Evolutionary conservation across 495 filamentous ascomycete species (phyloP), one percentile per base, ranked within the genome.

Genomic region (Ascobolus immersus): DNA sequence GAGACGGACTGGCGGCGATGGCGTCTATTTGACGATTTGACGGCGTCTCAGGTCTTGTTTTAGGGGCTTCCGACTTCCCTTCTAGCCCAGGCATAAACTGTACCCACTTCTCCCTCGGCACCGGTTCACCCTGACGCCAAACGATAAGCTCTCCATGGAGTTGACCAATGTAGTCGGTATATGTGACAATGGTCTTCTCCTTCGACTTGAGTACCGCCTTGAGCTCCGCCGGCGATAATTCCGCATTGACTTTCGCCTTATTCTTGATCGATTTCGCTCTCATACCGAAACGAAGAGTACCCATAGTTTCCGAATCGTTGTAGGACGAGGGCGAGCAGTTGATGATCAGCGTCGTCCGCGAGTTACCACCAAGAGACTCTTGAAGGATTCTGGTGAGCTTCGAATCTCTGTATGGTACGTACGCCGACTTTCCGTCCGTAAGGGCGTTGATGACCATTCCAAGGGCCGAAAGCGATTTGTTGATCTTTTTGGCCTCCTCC

Each of bases 401-500:
- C 26, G 89, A 94, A 52, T 96, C 86, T 62, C 86, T 74, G 52
- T 96, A 96, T 1, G 86, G 86, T 32, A 96, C 68, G 42, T 94
- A 80, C 21, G 72, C 75, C n/a, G 84, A 93, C 77, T 90, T 93
- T 45, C 86, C 86, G 51, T 94, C 89, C 3, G 86, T 94, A 37
- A 96, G 60, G 10, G 82, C 67, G 51, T 96, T 96, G 62, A 96
- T 96, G 49, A 96, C 86, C 80, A 92, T 96, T 48, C 86, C 86
- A 18, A 96, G 62, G 13, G 86, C 81, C 48, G 82, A 92, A 58
- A 96, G 65, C 60, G 80, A 91, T 62, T 92, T 94, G 64, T 96
- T 96, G 60, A 96, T 96, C 61, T 96, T 96, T 60, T 96, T 94
- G 17, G 89, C 86, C 50, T 96, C 86, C 49, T 96, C 86, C 15